These are phyloP conservation scores for Leccinellum albellum DNA, from an alignment of 768 basidiomycete species.

Conservation along the genomic window DNA sequence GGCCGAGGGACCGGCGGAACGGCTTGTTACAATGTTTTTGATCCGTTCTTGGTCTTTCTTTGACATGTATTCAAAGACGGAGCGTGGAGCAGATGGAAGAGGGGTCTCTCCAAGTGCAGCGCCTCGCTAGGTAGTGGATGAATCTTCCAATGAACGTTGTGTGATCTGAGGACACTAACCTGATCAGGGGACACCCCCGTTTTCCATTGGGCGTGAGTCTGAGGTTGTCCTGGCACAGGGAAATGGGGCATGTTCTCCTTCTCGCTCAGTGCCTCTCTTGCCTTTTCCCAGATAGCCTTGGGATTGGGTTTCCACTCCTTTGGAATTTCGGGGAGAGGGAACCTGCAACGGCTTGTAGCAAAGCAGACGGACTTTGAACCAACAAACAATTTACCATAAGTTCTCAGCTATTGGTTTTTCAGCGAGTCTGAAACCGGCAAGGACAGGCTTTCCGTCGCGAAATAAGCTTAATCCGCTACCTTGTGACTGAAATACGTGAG, in stretches of 20 bases:
- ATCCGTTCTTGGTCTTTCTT: slow-evolving; percentile 88
- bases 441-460: slow-evolving; percentile 68
- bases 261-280: slow-evolving; percentile 34
- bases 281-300: slow-evolving; percentile 61
- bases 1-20: slow-evolving; percentile 22
- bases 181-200: slow-evolving; percentile 65
- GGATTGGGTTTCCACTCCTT: slow-evolving; percentile 85
- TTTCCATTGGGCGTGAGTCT: slow-evolving; percentile 51
- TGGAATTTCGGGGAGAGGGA: slow-evolving; percentile 78
- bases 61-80: slow-evolving; percentile 93
- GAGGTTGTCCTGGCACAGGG: slow-evolving; percentile 21
- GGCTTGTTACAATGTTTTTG: slow-evolving; percentile 46
- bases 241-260: slow-evolving; percentile 43
- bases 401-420: slow-evolving; percentile 67
- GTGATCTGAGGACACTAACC: slow-evolving; percentile 39
- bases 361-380: slow-evolving; percentile 8
- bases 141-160: neutral
- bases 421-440: slow-evolving; percentile 73
- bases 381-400: slow-evolving; percentile 47
- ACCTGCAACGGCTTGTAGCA: slow-evolving; percentile 48
- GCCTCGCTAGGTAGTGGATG: slow-evolving; percentile 60
- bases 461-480: slow-evolving; percentile 39
- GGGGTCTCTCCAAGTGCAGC: slow-evolving; percentile 78
- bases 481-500: slow-evolving; percentile 23
- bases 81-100: slow-evolving; percentile 63